Evolutionary conservation across 2,329 filamentous ascomycete species (phyloP), one percentile per base, ranked within the genome.

Genomic region (Aspergillus sp.): DNA sequence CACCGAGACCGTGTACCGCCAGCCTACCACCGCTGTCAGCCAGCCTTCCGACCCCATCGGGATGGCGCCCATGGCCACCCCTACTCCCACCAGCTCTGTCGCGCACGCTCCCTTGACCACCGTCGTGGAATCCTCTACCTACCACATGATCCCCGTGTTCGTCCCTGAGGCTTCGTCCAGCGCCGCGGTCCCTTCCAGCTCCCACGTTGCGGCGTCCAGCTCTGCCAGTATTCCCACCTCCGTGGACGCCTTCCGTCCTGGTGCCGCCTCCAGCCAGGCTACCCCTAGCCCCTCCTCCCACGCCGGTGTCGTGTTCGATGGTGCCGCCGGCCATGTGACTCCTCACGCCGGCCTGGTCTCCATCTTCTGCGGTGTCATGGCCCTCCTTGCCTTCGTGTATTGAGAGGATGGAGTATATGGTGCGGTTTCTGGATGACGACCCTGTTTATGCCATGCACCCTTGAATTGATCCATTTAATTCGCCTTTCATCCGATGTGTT

Each of bases 191-290:
- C 29, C 25, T 11, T 16, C 31, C 45, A 47, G 56, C 58, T 69
- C 50, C 63, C 58, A 53, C 19, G 31, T 40, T 20, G 31, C 47
- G 58, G 66, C 55, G 61, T 68, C 62, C 14, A 62, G 68, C 1
- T 66, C 68, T 21, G 70, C 64, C 1, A 55, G 48, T 5, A 63
- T 77, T 16, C 78, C 78, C 23, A 70, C 68, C 43, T 77, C 78
- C 49, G 76, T 74, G 20, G 76, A 75, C 85, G 0, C 75, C 29
- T 63, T 71, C 47, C 71, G 73, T 16, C 48, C 46, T 11, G 29
- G 45, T 5, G n/a, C 20, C 32, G 45, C 19, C 51, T 64, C 64
- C 50, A 72, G 78, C 52, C 71, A 34, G 3, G 71, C 25, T 74
- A 74, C 6, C 63, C 71, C 19, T 60, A 74, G 50, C 64, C 71